These are phyloP conservation scores for Rhodomyrtus psidioides DNA, from an alignment of 441 rosid species.

Conservation along the genomic window DNA sequence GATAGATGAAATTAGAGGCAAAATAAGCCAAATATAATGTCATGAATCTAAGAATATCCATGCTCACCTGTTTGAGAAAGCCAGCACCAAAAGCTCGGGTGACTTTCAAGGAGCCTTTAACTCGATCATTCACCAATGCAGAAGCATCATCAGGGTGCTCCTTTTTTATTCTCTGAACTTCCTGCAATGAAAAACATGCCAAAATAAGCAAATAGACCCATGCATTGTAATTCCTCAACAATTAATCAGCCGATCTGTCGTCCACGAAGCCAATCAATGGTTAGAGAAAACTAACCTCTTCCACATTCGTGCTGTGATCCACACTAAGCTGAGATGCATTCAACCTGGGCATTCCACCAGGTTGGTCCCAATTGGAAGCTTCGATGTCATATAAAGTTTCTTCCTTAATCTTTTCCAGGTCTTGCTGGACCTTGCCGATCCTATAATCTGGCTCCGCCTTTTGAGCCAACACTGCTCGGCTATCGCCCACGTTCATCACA, in stretches of 20 bases:
- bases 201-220: background rate
- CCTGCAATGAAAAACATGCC: conserved; percentile 34
- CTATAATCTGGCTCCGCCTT: conserved; percentile 49
- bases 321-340: conserved; percentile 54
- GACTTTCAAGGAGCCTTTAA: conserved; percentile 89
- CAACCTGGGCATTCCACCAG: conserved; percentile 19
- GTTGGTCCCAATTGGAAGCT: conserved; percentile 34
- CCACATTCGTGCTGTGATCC: conserved; percentile 76
- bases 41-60: background rate
- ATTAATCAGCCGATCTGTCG: background rate
- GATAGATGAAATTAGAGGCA: background rate
- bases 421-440: conserved; percentile 58
- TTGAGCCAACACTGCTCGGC: conserved; percentile 73
- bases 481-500: conserved; percentile 83
- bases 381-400: conserved; percentile 59
- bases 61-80: conserved; percentile 77
- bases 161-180: conserved; percentile 64
- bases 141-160: conserved; percentile 74
- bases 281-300: conserved; percentile 36
- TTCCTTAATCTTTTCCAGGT: conserved; percentile 72
- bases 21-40: background rate
- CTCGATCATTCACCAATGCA: conserved; percentile 71
- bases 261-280: background rate
- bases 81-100: conserved; percentile 98
- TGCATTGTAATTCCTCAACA: background rate